Percentiles rank a stretch among this genome's conserved stretches.
Conservation (phyloP, 129 eudicot genomes). For the Erigeron canadensis region DNA sequence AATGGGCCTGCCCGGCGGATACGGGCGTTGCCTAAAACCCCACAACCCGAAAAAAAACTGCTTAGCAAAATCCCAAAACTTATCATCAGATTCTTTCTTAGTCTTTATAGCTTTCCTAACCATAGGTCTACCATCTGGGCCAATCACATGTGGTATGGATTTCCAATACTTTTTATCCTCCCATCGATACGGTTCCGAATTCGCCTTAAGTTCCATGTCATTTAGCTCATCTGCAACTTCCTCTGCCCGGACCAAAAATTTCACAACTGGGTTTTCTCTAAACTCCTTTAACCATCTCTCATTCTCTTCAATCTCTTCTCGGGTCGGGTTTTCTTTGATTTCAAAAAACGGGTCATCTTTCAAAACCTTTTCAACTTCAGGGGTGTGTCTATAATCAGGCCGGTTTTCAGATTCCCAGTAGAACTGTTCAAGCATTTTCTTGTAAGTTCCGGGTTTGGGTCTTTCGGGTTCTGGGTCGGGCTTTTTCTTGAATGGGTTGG, state of each 20-base stretch:
- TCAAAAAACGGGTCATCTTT: conserved; percentile 65
- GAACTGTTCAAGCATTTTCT: conserved; percentile 64
- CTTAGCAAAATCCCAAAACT: conserved; percentile 88
- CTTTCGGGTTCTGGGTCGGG: conserved; percentile 29
- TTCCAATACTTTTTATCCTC: conserved; percentile 73
- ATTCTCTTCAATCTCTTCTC: conserved; percentile 70
- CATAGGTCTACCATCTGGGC: conserved; percentile 94
- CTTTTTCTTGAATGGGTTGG: conserved; percentile 39
- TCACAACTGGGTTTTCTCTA: conserved; percentile 60
- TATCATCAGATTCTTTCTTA: conserved; percentile 53
- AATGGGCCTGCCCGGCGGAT: conserved; percentile 90
- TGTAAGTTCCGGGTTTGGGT: conserved; percentile 59
- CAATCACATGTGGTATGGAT: conserved; percentile 69
- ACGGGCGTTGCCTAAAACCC: conserved; percentile 87
- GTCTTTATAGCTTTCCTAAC: conserved; percentile 60
- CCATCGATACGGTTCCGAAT: conserved; percentile 43
- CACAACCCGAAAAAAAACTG: conserved; percentile 92
- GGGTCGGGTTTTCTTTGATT: conserved; percentile 66
- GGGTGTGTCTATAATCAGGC: conserved; percentile 75
- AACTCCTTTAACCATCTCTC: conserved; percentile 70
- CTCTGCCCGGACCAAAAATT: conserved; percentile 54
- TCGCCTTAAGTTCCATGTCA: conserved; percentile 62
- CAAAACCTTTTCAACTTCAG: conserved; percentile 66
- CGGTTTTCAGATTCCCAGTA: conserved; percentile 71
- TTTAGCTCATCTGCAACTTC: conserved; percentile 59